Evolutionary conservation across 805 yeast genomes (phyloP).

Genomic region (Saccharomycopsis malanga): DNA sequence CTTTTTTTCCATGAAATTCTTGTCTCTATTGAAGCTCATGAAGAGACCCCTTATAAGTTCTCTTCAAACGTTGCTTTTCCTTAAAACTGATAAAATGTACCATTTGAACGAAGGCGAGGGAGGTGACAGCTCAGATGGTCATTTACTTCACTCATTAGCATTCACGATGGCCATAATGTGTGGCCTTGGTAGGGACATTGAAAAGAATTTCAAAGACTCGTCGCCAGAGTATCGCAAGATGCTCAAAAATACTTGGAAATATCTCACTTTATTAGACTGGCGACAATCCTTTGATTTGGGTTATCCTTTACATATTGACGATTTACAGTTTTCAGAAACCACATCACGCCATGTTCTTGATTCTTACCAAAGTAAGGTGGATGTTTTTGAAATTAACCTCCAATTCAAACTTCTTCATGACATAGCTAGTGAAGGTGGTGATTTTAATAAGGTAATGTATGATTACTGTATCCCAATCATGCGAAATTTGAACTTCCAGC

Average conservation of each 20-base stretch:
- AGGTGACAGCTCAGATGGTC: constrained; percentile 22
- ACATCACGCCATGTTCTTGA: neutral
- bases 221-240: constrained; percentile 7
- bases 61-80: constrained; percentile 19
- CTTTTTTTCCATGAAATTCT: constrained; percentile 4
- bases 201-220: constrained; percentile 7
- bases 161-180: constrained; percentile 20
- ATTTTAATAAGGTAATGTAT: constrained; percentile 5
- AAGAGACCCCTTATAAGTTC: constrained; percentile 17
- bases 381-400: constrained; percentile 14
- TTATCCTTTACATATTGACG: constrained; percentile 18
- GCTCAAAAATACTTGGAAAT: constrained; percentile 19
- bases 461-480: constrained; percentile 16
- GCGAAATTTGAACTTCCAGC: constrained; percentile 11
- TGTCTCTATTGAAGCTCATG: constrained; percentile 14
- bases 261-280: constrained; percentile 15
- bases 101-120: constrained; percentile 22
- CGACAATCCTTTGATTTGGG: constrained; percentile 22
- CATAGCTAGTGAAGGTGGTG: constrained; percentile 1
- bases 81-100: constrained; percentile 15
- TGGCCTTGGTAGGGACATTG: constrained; percentile 21
- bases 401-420: constrained; percentile 12
- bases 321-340: constrained; percentile 14
- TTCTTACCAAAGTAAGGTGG: constrained; percentile 3
- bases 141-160: constrained; percentile 7